Evolutionary conservation across 805 yeast genomes (phyloP).

Genomic region (Sporopachydermia quercuum): DNA sequence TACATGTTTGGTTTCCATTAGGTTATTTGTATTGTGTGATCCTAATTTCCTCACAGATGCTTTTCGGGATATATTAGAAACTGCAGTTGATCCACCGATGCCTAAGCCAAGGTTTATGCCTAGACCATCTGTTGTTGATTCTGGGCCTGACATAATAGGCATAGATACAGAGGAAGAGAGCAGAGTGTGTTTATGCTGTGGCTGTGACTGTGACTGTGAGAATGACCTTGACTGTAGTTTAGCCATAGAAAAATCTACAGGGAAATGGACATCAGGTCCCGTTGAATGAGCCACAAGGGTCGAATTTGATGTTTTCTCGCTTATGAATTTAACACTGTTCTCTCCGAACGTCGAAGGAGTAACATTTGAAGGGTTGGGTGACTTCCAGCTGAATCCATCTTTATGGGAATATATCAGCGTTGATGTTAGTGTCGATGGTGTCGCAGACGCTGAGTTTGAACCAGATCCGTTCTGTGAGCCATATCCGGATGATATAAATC

Average conservation of each 20-base stretch:
- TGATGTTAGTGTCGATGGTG: background rate
- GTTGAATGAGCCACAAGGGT: background rate
- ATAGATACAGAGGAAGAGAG: background rate
- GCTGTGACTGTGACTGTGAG: background rate
- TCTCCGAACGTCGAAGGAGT: background rate
- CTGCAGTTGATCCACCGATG: background rate
- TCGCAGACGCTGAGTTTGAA: too few species aligned
- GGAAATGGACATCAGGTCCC: background rate
- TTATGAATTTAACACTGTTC: background rate
- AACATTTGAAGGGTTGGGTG: background rate
- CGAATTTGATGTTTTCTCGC: background rate
- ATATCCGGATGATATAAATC: too few species aligned
- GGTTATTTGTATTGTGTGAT: background rate
- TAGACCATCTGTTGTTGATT: background rate
- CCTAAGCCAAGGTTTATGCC: background rate
- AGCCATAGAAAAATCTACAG: too few species aligned
- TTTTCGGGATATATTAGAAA: background rate
- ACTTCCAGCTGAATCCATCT: background rate
- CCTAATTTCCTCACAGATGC: background rate
- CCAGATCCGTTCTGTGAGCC: too few species aligned
- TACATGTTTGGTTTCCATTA: background rate
- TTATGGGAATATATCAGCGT: background rate
- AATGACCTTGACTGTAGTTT: background rate
- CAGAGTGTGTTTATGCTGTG: background rate
- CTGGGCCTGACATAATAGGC: background rate